Evolutionary conservation across 2,329 filamentous ascomycete genomes (phyloP), one percentile per base, ranked within the genome.

Genomic region (Cladosporium velox): DNA sequence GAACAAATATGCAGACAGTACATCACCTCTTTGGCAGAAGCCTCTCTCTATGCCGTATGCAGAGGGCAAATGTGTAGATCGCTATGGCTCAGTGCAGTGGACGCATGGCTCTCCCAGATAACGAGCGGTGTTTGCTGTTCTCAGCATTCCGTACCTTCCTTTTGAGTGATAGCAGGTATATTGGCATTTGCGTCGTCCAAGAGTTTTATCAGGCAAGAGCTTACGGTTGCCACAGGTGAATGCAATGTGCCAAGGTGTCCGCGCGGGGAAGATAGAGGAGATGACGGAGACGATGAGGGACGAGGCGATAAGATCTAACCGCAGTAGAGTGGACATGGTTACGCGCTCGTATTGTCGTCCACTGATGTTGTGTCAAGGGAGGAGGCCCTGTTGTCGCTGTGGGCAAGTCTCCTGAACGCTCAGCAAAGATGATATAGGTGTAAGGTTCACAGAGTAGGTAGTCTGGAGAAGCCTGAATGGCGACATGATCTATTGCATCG

Each of bases 141-240:
- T 4, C n/a, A 47, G 41, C 41, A 3, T 24, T n/a, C n/a, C 34
- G 34, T 26, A 58, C 55, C 55, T 58, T 58, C 55, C 55, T 41
- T 11, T 58, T 58, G 30, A 15, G 55, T 26, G 11, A 58, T 58
- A 58, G 55, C 55, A 41, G 55, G 21, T 35, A 28, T 41, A 41
- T 58, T 58, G 55, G 55, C 55, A 41, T 35, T 21, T 55, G 28
- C 55, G 55, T 38, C 15, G 14, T 38, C 55, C 55, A 58, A 58
- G 55, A 58, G 30, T 38, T 58, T 18, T 28, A 58, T 24, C n/a
- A 18, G 21, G 21, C 14, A 55, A 34, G 15, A 34, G 26, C 52
- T n/a, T 12, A 32, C 18, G 14, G 21, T 30, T 55, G n/a, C 28
- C 52, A 57, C 2, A 24, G 21, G 15, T 28, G 34, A 26, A 28